Evolutionary conservation across 2,329 filamentous ascomycete species (phyloP).

Genomic region (Cryphonectria carpinicola): DNA sequence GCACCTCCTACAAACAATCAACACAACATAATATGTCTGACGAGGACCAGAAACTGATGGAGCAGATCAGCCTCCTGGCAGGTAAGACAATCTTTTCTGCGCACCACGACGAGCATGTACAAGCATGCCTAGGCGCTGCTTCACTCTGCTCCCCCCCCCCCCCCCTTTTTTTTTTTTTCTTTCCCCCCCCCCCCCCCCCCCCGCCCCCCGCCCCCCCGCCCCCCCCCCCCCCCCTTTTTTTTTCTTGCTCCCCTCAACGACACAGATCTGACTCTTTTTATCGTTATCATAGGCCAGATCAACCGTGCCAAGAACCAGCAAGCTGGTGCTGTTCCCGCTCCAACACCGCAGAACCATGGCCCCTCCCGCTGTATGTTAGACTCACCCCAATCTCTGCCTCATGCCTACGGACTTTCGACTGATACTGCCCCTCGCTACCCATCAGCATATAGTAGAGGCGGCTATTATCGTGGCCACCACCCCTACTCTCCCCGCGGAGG

Average conservation of each 20-base stretch:
- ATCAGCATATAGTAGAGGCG: slow-evolving; percentile 24
- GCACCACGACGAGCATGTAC: not conserved
- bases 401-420: not conserved
- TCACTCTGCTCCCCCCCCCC: not conserved
- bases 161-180: no score
- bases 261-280: not conserved
- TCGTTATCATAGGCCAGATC: slow-evolving; percentile 65
- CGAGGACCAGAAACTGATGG: slow-evolving; percentile 58
- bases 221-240: slow-evolving; percentile 14
- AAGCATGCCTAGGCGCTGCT: not conserved
- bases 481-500: slow-evolving; percentile 40
- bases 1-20: not conserved
- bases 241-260: slow-evolving; percentile 12
- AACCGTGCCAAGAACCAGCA: slow-evolving; percentile 76
- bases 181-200: slow-evolving; percentile 8
- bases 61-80: slow-evolving; percentile 56
- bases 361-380: slow-evolving; percentile 43
- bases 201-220: not conserved
- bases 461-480: slow-evolving; percentile 30
- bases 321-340: slow-evolving; percentile 42
- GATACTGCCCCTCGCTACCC: slow-evolving; percentile 2
- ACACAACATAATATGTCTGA: slow-evolving; percentile 44
- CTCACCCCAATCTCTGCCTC: slow-evolving; percentile 6
- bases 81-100: slow-evolving; percentile 40
- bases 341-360: slow-evolving; percentile 34